Base-by-base conservation (phyloP, 768 basidiomycete genomes). In the Lyophyllum shimeji region DNA sequence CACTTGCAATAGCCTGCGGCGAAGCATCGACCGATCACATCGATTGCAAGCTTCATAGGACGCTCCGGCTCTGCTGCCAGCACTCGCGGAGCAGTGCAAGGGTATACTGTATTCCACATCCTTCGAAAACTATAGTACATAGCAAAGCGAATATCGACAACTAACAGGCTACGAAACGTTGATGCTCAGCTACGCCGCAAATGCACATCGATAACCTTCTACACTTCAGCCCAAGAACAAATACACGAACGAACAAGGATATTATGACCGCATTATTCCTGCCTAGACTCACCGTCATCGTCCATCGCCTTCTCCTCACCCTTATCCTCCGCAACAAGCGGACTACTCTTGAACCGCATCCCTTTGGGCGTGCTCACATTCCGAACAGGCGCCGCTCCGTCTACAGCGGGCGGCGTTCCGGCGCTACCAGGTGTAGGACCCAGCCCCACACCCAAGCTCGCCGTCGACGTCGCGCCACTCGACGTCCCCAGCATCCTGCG, bases 281-380 rank as follows among this genome's bases (percentile, higher is more conserved):
- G 58, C 23, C 46, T 56, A 15, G 48, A 45, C 17, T 59, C 57
- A 24, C 57, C 59, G 56, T 62, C 65, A 51, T 67, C 69, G 59
- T 69, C 71, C 53, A 74, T 76, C 27, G 83, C 70, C 63, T 75
- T 71, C 64, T 82, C 82, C 3, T 77, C 69, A 7, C 60, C 65
- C 43, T 73, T 66, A 49, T 78, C 78, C 23, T 69, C 71, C 25
- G 4, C 34, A 20, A 74, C 80, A 29, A 88, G 71, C 29, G 87
- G 88, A 64, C 82, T 89, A 64, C 88, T 90, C 82, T 90, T 90
- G 71, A 89, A 91, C 57, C 81, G 76, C 20, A 76, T 73, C 21
- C 83, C 84, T 63, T 84, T 87, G 50, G 60, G 52, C 34, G 63
- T 50, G 17, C 55, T 54, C 18, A 57, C 53, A 31, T 58, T 46